phyloP scores from a whole-genome alignment of 257 asterid species.

The Nicotiana tabacum region DNA sequence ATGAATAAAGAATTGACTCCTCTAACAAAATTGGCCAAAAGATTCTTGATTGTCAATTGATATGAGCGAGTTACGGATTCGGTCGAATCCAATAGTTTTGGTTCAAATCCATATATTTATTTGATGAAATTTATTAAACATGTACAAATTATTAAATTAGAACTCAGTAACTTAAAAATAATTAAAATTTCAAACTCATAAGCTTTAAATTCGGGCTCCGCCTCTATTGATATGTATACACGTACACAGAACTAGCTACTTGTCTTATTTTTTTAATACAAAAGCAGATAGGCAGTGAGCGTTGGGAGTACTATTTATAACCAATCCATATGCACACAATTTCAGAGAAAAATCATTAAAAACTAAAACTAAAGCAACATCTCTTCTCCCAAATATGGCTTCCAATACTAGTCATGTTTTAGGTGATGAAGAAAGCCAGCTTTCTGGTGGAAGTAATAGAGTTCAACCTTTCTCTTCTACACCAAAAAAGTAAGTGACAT shows the following conservation, averaged over 20 bases:
- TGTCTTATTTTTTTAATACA: neutral
- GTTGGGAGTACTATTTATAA: neutral
- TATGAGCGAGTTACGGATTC: too few relatives aligned
- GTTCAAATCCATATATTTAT: too few relatives aligned
- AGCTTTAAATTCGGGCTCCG: too few relatives aligned
- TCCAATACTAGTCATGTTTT: neutral
- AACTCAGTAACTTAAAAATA: too few relatives aligned
- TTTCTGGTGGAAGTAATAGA: neutral
- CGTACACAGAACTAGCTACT: neutral
- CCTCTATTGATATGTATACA: neutral
- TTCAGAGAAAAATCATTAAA: neutral
- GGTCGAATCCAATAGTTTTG: too few relatives aligned
- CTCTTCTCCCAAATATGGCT: neutral
- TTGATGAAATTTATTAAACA: too few relatives aligned
- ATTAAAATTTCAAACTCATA: too few relatives aligned
- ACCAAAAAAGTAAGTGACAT: neutral
- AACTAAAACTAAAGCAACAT: neutral
- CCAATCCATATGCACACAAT: neutral
- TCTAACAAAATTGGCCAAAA: neutral
- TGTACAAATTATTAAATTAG: too few relatives aligned
- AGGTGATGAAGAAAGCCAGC: conserved; percentile 10
- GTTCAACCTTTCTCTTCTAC: neutral
- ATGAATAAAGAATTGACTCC: neutral
- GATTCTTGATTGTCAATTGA: neutral
- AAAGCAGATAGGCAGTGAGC: conserved; percentile 1